Evolutionary conservation across 495 filamentous ascomycete genomes (phyloP).

Genomic region (Lasiosphaeriaceae sp.): DNA sequence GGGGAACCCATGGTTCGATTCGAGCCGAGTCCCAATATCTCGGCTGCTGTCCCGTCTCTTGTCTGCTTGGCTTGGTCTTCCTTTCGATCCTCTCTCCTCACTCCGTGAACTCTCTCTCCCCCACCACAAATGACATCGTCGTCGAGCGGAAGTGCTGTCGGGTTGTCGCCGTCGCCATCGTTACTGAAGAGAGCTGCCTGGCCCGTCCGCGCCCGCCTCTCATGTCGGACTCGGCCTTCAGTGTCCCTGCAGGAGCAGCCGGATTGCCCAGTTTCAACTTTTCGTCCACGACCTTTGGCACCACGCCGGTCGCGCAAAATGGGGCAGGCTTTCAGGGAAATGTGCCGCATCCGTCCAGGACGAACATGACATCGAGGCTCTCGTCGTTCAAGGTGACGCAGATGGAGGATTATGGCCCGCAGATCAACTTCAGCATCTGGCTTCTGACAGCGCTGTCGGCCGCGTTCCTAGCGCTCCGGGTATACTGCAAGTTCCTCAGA

Average conservation of each 20-base stretch:
- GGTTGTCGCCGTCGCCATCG: constrained; percentile 9
- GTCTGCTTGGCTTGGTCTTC: constrained; percentile 6
- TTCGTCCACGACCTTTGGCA: background rate
- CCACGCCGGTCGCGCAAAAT: constrained; percentile 1
- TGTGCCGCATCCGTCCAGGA: constrained; percentile 1
- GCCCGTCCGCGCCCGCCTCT: constrained; percentile 8
- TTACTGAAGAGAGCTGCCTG: constrained; percentile 8
- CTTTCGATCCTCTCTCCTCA: constrained; percentile 6
- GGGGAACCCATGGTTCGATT: constrained; percentile 20
- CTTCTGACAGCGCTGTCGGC: constrained; percentile 30
- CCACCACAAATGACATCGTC: constrained; percentile 15
- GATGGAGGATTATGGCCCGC: constrained; percentile 28
- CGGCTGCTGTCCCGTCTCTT: constrained; percentile 16
- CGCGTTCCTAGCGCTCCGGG: constrained; percentile 31
- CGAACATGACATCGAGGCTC: constrained; percentile 4
- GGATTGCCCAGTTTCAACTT: constrained; percentile 10
- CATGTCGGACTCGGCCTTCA: constrained; percentile 17
- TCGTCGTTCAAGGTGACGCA: constrained; percentile 11
- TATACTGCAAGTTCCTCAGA: constrained; percentile 33
- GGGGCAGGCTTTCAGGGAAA: constrained; percentile 8
- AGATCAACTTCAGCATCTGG: constrained; percentile 41
- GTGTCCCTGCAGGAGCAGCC: constrained; percentile 4
- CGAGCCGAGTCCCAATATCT: constrained; percentile 21
- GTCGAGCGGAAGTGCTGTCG: constrained; percentile 8
- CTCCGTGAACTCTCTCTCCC: constrained; percentile 8